Evolutionary conservation across 768 basidiomycete genomes (phyloP), one percentile per base, ranked within the genome.

Genomic region (Floccularia luteovirens): DNA sequence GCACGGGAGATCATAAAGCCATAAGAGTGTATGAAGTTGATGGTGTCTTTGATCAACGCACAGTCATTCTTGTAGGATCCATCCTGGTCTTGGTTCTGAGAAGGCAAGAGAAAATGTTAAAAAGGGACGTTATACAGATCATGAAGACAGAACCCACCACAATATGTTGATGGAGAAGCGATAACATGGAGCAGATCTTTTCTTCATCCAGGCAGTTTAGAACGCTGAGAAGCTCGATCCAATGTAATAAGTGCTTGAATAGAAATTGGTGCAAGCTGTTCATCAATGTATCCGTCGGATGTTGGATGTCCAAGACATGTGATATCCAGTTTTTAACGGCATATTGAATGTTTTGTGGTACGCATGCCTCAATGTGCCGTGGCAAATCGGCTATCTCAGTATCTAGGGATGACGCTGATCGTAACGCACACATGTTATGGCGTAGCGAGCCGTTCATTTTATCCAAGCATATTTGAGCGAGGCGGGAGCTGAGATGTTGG

Each of bases 181-280:
- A n/a, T n/a, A n/a, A n/a, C n/a, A n/a, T n/a, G n/a, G n/a, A n/a
- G n/a, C n/a, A 2, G 5, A 25, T 38, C 13, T 12, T 22, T 5
- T 20, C 22, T n/a, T 24, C 20, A 10, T 28, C 37, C 13, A 38
- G 20, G 23, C 16, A 16, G 19, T n/a, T 30, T 14, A 40, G 39
- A 12, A 31, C 5, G 23, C 39, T 40, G 14, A 31, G 19, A 6
- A 40, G 16, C 20, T 40, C 25, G 4, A 40, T 11, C 39, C 39
- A 40, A 31, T 40, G 39, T 21, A 40, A 31, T 13, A 31, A 8
- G 28, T 40, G 39, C 3, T 31, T 6, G 7, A 10, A 7, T 8
- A 40, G 16, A 21, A 40, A 31, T 16, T 34, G 10, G 3, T 22
- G 39, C 4, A 40, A 14, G n/a, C 19, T 17, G 11, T 17, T 14